Evolutionary conservation across 805 yeast species (phyloP), one percentile per base, ranked within the genome.

Genomic region (Lachancea quebecensis): DNA sequence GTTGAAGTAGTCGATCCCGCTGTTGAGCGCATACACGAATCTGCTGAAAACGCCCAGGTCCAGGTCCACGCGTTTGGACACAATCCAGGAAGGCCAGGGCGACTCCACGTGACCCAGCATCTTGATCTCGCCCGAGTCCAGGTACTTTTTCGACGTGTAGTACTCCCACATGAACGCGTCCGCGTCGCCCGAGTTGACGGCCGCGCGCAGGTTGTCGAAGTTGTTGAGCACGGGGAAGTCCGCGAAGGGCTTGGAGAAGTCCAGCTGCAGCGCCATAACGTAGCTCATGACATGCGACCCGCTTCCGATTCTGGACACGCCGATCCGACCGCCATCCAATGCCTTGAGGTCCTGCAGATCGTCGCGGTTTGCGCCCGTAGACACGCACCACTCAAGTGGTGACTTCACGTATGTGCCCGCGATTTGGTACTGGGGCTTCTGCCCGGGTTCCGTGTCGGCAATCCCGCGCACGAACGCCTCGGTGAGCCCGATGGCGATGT

Each of bases 111-210:
- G 86, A 12, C 95, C 97, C 49, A 89, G 80, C 53, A 77, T 71
- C 66, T 84, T 86, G 66, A 90, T 81, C 56, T 88, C 96, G 16
- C 78, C 75, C 45, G 68, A 74, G 57, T 86, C 96, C 62, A 85
- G 87, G 68, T 85, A 89, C 60, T 78, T 79, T 60, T 89, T 89
- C 30, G 90, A 79, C 1, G 97, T 89, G 70, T 89, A 89, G 65
- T 85, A 76, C 59, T 89, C 97, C 97, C 97, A 89, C 95, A 90
- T 85, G 65, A 89, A 89, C 2, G 91, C 95, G 59, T 89, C 96
- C 31, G 82, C 72, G 10, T 64, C 71, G 48, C 65, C 67, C 53
- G 68, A 66, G 65, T 87, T 87, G 33, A 89, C 97, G 2, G 89
- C 80, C 50, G 79, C 86, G 50, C 97, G 73, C 56, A 89, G 72